Conservation (phyloP, 2,329 filamentous ascomycete genomes). For the Tolypocladium ovalisporum region DNA sequence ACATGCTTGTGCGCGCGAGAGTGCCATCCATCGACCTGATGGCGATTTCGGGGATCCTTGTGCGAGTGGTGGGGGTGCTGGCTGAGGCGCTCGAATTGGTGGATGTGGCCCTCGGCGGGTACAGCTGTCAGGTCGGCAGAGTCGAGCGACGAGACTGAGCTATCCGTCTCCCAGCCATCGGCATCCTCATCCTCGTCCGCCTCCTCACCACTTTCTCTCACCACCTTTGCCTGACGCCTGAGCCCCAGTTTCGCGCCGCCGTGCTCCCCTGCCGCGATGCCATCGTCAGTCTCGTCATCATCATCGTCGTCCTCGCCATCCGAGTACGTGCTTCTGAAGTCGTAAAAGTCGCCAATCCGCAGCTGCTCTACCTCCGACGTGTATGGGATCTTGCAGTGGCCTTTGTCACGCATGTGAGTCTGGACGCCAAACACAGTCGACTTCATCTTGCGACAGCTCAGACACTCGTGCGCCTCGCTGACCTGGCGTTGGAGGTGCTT, state of each 20-base stretch:
- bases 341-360: constrained; percentile 92
- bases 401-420: constrained; percentile 94
- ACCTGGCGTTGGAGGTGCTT: constrained; percentile 71
- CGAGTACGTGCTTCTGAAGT: constrained; percentile 92
- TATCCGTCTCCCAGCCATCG: constrained; percentile 94
- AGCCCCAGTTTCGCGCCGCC: constrained; percentile 62
- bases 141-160: constrained; percentile 76
- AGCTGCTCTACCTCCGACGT: constrained; percentile 81
- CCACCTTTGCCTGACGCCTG: constrained; percentile 41
- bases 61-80: constrained; percentile 68
- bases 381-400: constrained; percentile 95
- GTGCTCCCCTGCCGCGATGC: constrained; percentile 25
- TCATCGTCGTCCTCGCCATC: constrained; percentile 62
- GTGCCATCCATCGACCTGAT: constrained; percentile 67
- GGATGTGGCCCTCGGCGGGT: constrained; percentile 59
- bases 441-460: constrained; percentile 79
- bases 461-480: constrained; percentile 67
- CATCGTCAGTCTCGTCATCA: constrained; percentile 39
- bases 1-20: constrained; percentile 68
- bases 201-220: constrained; percentile 37
- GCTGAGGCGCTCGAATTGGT: constrained; percentile 61
- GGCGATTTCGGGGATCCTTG: constrained; percentile 60
- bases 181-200: constrained; percentile 45
- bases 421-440: constrained; percentile 71
- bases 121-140: constrained; percentile 75